Conservation (phyloP, 441 rosid species). For the Adansonia rubrostipa region DNA sequence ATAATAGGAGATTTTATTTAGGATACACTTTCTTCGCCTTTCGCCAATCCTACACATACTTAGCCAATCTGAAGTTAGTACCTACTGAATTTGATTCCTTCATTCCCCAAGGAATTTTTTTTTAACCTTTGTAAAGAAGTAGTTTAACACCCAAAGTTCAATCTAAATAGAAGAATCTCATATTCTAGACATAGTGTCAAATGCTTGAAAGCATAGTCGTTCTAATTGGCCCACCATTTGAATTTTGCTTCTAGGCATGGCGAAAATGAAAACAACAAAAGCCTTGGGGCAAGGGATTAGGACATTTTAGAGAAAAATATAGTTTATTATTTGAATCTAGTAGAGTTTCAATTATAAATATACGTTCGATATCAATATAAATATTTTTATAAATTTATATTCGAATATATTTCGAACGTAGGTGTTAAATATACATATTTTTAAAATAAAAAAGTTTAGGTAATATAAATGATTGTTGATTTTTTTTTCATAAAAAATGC, state of each 20-base stretch:
- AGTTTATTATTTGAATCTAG: not conserved
- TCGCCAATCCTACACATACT: too few relatives aligned
- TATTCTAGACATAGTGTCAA: slow-evolving; percentile 18
- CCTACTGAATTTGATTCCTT: slow-evolving; percentile 2
- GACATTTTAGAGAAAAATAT: not conserved
- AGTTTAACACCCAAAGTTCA: not conserved
- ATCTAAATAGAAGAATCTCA: slow-evolving; percentile 22
- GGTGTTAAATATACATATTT: too few relatives aligned
- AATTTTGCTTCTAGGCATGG: not conserved
- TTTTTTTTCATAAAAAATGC: not conserved
- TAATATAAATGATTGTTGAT: too few relatives aligned
- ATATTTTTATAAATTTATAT: too few relatives aligned
- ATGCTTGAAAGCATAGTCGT: slow-evolving; percentile 22
- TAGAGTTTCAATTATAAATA: too few relatives aligned
- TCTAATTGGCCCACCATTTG: slow-evolving; percentile 19
- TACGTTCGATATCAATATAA: too few relatives aligned
- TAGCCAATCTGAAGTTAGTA: not conserved
- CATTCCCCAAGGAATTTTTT: not conserved
- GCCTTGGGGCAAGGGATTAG: not conserved
- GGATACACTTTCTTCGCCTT: too few relatives aligned
- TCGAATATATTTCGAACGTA: too few relatives aligned
- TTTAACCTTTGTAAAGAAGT: slow-evolving; percentile 18
- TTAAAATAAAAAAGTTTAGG: too few relatives aligned
- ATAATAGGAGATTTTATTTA: too few relatives aligned
- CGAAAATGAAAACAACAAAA: not conserved